Percentiles rank a stretch among this genome's conserved stretches.
These are phyloP conservation scores for Citrus hindsii DNA, from an alignment of 345 rosid genomes.

Conservation along the genomic window DNA sequence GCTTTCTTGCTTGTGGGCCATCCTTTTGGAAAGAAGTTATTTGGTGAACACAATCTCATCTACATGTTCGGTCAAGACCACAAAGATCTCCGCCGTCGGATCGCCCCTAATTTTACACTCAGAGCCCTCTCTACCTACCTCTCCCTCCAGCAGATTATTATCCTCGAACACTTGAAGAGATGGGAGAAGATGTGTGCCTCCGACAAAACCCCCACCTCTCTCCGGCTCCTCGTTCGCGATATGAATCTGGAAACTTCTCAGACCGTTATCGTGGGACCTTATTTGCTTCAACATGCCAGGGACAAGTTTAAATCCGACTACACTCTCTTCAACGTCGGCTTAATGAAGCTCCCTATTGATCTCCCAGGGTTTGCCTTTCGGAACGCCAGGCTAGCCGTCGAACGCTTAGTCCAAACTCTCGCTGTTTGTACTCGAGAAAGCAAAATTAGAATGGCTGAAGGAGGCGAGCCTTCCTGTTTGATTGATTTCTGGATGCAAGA, in stretches of 20 bases:
- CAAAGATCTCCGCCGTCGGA: constrained; percentile 69
- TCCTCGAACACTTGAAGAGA: constrained; percentile 48
- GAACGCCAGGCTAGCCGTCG: constrained; percentile 64
- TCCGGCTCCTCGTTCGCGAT: constrained; percentile 59
- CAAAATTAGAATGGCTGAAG: constrained; percentile 44
- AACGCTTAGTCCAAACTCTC: constrained; percentile 44
- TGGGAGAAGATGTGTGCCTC: constrained; percentile 39
- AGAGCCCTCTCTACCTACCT: constrained; percentile 75
- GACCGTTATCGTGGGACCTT: constrained; percentile 78
- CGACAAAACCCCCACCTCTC: constrained; percentile 16
- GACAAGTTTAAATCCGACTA: constrained; percentile 50
- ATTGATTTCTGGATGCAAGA: constrained; percentile 89
- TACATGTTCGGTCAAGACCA: constrained; percentile 86
- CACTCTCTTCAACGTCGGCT: constrained; percentile 69
- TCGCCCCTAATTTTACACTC: constrained; percentile 82
- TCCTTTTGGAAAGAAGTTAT: constrained; percentile 82
- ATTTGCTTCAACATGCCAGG: constrained; percentile 37
- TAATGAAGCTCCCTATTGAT: constrained; percentile 68
- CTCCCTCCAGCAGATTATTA: constrained; percentile 54
- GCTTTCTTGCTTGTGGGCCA: constrained; percentile 76
- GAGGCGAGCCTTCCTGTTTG: constrained; percentile 61
- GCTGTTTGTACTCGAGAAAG: constrained; percentile 43
- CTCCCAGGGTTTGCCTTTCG: constrained; percentile 70
- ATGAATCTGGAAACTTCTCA: constrained; percentile 88
- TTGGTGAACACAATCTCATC: constrained; percentile 82